Base-by-base conservation (phyloP, 768 basidiomycete genomes). In the Gymnopilus dilepis region DNA sequence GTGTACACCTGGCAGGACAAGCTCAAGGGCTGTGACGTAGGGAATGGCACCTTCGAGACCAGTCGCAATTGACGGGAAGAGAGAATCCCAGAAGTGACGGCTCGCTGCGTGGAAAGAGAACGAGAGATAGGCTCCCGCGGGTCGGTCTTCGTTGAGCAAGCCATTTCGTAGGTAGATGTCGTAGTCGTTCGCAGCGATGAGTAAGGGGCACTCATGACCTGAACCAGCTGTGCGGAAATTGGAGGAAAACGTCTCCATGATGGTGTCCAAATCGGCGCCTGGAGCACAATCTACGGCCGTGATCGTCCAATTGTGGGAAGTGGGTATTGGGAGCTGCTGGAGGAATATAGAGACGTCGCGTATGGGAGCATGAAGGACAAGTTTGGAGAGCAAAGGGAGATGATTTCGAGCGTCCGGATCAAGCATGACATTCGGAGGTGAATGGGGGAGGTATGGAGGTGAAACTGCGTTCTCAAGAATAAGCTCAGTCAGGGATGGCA, bases 381-480 rank as follows among this genome's bases (percentile, higher is more conserved):
- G 61, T 6, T 56, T 48, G 43, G 47, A 22, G 11, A 69, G 59
- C 12, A 37, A 30, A 9, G 58, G 62, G 9, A 60, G 43, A 13
- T 38, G 19, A 21, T 26, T 47, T 40, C 47, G 37, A 37, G 45
- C 40, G 15, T 19, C 15, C 15, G 31, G 7, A n/a, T 31, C 6
- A 43, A 6, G 28, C 28, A 13, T 13, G 22, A 40, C 6, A 17
- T 28, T 28, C 7, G 56, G 12, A 6, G 45, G 31, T 13, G 13
- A 13, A 22, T 21, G n/a, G 17, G 34, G 2, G 34, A 8, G 34
- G 9, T 61, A 53, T 9, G 58, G 51, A 3, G 57, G 41, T 19
- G 37, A 42, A 34, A 70, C 66, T 28, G 69, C 64, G 13, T 62
- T 60, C 47, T 63, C 59, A 2, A 70, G 51, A 8, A 55, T 28